Conservation (phyloP, 2,329 filamentous ascomycete species). For the Penicillium sp. region DNA sequence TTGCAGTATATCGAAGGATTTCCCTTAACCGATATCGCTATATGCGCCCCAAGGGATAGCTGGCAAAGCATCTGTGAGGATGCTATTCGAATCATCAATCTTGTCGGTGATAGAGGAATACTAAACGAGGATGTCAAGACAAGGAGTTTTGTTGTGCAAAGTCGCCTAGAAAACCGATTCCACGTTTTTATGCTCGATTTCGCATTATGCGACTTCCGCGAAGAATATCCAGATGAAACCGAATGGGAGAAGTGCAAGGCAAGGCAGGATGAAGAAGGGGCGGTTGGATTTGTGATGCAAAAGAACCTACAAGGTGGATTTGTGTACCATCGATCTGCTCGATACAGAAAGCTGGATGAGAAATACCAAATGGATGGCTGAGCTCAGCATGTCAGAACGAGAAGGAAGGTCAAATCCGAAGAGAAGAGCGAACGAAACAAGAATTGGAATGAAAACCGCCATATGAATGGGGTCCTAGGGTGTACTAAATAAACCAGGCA, state of each 20-base stretch:
- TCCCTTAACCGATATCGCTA: conserved; percentile 11
- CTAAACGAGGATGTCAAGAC: conserved; percentile 17
- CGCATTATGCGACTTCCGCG: conserved; percentile 10
- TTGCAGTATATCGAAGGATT: conserved; percentile 15
- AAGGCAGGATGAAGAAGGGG: conserved; percentile 18
- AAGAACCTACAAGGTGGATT: conserved; percentile 13
- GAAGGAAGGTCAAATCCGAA: neutral
- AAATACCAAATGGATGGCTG: neutral
- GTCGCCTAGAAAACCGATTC: conserved; percentile 2
- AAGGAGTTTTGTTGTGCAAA: conserved; percentile 13
- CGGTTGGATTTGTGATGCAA: conserved; percentile 15
- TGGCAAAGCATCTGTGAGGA: conserved; percentile 19
- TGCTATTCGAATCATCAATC: conserved; percentile 15
- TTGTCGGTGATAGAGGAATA: conserved; percentile 13
- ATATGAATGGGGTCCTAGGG: neutral
- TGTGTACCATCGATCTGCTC: conserved; percentile 13
- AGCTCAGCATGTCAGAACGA: neutral
- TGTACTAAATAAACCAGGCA: neutral
- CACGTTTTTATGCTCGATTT: conserved; percentile 7
- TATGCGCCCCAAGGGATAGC: conserved; percentile 4
- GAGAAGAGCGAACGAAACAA: neutral
- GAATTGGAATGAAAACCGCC: neutral
- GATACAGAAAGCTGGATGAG: conserved; percentile 4
- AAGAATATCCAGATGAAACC: conserved; percentile 9
- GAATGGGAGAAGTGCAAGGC: conserved; percentile 14